Percentiles rank a stretch among this genome's conserved stretches.
These are phyloP conservation scores for Eucalyptus camaldulensis DNA, from an alignment of 345 rosid genomes.

Conservation along the genomic window DNA sequence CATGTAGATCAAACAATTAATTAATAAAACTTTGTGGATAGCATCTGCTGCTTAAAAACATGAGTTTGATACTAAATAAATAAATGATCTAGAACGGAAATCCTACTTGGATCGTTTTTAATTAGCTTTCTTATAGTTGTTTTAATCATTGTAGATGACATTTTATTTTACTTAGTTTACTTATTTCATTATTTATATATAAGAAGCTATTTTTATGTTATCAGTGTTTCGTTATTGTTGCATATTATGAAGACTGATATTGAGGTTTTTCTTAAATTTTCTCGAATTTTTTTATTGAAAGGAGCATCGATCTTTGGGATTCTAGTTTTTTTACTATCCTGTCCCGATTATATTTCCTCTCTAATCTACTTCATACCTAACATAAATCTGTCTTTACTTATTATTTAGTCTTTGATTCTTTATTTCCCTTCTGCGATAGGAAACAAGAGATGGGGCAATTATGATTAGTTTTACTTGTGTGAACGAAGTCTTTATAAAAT, in stretches of 20 bases:
- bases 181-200: not conserved
- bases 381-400: not conserved
- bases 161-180: not conserved
- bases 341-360: not conserved
- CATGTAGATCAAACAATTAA: not conserved
- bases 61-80: not conserved
- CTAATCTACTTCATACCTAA: not conserved
- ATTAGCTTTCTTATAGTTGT: not conserved
- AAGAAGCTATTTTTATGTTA: not conserved
- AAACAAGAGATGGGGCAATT: not conserved
- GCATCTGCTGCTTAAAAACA: not conserved
- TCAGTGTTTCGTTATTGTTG: not conserved
- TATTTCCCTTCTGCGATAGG: not conserved
- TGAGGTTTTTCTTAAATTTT: not conserved
- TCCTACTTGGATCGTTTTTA: not conserved
- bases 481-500: not conserved
- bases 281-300: not conserved
- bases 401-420: not conserved
- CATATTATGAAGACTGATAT: not conserved
- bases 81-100: not conserved
- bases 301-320: not conserved
- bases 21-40: not conserved
- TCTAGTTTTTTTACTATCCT: not conserved
- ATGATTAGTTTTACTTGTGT: not conserved
- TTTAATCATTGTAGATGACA: not conserved